These are phyloP conservation scores for Aspergillus ruber DNA, from an alignment of 2,329 filamentous ascomycete species.

Conservation along the genomic window DNA sequence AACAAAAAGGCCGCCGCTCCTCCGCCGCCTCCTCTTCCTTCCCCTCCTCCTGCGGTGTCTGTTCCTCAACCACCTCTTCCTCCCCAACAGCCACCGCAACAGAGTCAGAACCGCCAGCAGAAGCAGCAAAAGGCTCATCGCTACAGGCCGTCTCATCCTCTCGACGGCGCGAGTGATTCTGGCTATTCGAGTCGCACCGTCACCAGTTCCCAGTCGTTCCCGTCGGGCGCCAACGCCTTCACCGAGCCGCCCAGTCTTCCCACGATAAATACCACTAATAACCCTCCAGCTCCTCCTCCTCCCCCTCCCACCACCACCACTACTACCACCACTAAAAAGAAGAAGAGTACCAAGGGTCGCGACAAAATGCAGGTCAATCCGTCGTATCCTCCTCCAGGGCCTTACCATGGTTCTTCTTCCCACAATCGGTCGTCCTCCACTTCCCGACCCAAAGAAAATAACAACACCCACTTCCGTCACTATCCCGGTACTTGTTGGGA, in stretches of 20 bases:
- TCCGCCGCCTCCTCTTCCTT: too few species aligned
- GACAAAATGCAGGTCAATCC: neutral
- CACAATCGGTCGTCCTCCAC: conserved; percentile 28
- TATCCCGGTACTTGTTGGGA: conserved; percentile 30
- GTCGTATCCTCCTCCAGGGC: neutral
- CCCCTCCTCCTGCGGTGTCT: too few species aligned
- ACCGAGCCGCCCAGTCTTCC: conserved; percentile 7
- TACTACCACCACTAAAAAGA: neutral
- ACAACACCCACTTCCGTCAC: conserved; percentile 20
- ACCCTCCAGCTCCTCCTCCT: neutral
- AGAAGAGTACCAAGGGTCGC: conserved; percentile 1
- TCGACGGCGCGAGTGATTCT: conserved; percentile 53
- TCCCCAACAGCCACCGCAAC: too few species aligned
- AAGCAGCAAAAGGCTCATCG: conserved; percentile 25
- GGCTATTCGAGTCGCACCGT: conserved; percentile 56
- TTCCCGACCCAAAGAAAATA: conserved; percentile 25
- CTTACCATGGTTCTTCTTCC: conserved; percentile 11
- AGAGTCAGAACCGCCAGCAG: too few species aligned
- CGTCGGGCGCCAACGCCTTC: conserved; percentile 32
- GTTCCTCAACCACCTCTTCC: too few species aligned
- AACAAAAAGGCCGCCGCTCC: conserved; percentile 28
- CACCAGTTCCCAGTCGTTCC: conserved; percentile 47
- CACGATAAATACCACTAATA: neutral
- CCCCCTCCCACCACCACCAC: neutral
- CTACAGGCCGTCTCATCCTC: conserved; percentile 23